Conservation (phyloP, 2,329 filamentous ascomycete genomes). For the Proliferodiscus dingleyae region DNA sequence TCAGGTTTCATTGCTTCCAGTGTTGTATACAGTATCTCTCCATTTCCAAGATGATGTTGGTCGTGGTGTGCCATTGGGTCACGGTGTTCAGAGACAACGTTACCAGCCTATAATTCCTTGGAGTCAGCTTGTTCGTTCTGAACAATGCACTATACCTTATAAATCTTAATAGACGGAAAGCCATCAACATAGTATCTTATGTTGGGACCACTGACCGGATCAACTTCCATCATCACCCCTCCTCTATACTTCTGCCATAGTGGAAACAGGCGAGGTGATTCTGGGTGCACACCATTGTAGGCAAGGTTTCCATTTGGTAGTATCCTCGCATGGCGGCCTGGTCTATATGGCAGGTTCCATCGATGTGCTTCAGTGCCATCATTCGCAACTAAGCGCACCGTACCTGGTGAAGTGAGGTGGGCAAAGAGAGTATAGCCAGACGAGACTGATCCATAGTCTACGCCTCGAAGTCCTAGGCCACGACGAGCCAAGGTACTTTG, state of each 20-base stretch:
- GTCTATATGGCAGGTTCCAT: constrained; percentile 39
- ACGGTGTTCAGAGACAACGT: constrained; percentile 35
- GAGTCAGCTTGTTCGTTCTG: too few relatives aligned
- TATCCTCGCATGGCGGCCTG: constrained; percentile 40
- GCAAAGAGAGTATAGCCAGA: constrained; percentile 39
- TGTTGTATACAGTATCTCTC: constrained; percentile 39
- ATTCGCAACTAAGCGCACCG: constrained; percentile 37
- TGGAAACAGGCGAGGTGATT: constrained; percentile 36
- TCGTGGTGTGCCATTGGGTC: constrained; percentile 43
- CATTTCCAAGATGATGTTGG: constrained; percentile 40
- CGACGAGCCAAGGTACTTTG: constrained; percentile 39
- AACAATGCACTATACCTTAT: too few relatives aligned
- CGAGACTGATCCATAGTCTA: constrained; percentile 34
- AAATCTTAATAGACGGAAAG: too few relatives aligned
- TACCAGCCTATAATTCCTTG: constrained; percentile 23
- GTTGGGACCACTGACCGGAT: constrained; percentile 20
- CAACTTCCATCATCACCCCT: constrained; percentile 40
- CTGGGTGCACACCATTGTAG: constrained; percentile 39
- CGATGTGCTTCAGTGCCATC: constrained; percentile 38
- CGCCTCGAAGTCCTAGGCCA: constrained; percentile 37
- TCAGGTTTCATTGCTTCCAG: constrained; percentile 36
- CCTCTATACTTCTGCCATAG: constrained; percentile 43
- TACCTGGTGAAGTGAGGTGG: constrained; percentile 36
- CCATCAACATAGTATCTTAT: too few relatives aligned
- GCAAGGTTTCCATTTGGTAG: constrained; percentile 40